phyloP scores from a whole-genome alignment of 2,329 filamentous ascomycete species.

The Colletotrichum incanum region DNA sequence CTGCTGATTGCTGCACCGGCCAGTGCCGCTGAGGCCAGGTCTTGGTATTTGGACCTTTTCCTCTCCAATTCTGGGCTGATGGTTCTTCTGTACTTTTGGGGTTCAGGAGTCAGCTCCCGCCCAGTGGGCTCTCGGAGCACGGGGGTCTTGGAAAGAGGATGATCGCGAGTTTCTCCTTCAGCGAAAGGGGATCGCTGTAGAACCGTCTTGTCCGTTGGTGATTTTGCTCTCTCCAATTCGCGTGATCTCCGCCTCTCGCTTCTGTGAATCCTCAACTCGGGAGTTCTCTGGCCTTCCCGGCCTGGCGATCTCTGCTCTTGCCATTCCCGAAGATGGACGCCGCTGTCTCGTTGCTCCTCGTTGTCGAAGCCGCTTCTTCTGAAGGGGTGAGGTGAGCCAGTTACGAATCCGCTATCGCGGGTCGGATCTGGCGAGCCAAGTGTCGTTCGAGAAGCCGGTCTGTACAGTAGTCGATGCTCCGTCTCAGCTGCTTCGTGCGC shows the following conservation, averaged over 20 bases:
- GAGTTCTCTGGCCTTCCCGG: conserved; percentile 45
- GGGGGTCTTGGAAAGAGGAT: conserved; percentile 56
- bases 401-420: conserved; percentile 66
- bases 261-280: conserved; percentile 33
- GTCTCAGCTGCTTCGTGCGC: conserved; percentile 62
- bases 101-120: conserved; percentile 57
- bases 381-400: conserved; percentile 61
- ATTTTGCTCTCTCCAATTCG: conserved; percentile 35
- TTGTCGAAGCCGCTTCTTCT: conserved; percentile 51
- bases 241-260: conserved; percentile 45
- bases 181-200: conserved; percentile 45
- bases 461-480: conserved; percentile 40
- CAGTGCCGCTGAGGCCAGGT: conserved; percentile 52
- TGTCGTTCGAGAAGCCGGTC: conserved; percentile 41
- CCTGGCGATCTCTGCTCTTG: conserved; percentile 50
- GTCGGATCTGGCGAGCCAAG: conserved; percentile 55
- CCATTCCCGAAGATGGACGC: conserved; percentile 68
- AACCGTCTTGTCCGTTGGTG: conserved; percentile 46
- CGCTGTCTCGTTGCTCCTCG: conserved; percentile 67
- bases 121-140: conserved; percentile 58
- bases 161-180: conserved; percentile 43
- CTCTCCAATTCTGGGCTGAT: conserved; percentile 42
- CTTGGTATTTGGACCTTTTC: conserved; percentile 48
- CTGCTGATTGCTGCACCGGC: conserved; percentile 35
- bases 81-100: conserved; percentile 56